Conservation (phyloP, 2,329 filamentous ascomycete species). For the Ampelomyces quisqualis region DNA sequence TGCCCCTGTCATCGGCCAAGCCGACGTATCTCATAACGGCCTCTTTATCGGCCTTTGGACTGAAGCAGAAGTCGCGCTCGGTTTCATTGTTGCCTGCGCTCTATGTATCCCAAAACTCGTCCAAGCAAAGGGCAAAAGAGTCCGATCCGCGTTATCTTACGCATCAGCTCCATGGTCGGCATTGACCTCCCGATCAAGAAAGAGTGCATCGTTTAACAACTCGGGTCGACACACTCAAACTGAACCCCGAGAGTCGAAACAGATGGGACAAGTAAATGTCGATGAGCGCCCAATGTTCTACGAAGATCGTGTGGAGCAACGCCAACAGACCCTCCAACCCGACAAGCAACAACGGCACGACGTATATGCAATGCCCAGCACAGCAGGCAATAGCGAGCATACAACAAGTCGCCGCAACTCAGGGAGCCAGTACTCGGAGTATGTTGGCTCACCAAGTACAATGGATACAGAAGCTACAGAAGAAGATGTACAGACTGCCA, state of each 20-base stretch:
- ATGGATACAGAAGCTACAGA: background rate
- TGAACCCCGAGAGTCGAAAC: background rate
- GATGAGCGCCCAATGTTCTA: conserved; percentile 3
- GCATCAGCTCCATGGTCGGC: conserved; percentile 9
- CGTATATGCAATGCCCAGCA: conserved; percentile 4
- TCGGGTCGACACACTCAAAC: background rate
- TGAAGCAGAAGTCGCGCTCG: conserved; percentile 26
- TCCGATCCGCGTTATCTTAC: conserved; percentile 20
- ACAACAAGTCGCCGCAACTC: conserved; percentile 2
- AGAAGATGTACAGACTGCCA: background rate
- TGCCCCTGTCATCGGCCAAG: conserved; percentile 17
- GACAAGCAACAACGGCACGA: conserved; percentile 1
- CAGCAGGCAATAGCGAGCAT: conserved; percentile 2
- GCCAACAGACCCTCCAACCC: background rate
- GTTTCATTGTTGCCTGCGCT: conserved; percentile 31
- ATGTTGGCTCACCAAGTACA: background rate
- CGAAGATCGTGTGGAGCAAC: conserved; percentile 4
- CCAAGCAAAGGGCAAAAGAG: conserved; percentile 23
- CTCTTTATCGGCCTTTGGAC: conserved; percentile 34
- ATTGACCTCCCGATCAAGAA: conserved; percentile 1
- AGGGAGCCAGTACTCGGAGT: background rate
- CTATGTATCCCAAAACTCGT: conserved; percentile 28
- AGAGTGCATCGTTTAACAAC: conserved; percentile 1
- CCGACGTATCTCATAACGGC: conserved; percentile 30
- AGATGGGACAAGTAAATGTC: background rate